phyloP scores from a whole-genome alignment of 352 stramenopile genomes.

The Globisporangium spinosum region DNA sequence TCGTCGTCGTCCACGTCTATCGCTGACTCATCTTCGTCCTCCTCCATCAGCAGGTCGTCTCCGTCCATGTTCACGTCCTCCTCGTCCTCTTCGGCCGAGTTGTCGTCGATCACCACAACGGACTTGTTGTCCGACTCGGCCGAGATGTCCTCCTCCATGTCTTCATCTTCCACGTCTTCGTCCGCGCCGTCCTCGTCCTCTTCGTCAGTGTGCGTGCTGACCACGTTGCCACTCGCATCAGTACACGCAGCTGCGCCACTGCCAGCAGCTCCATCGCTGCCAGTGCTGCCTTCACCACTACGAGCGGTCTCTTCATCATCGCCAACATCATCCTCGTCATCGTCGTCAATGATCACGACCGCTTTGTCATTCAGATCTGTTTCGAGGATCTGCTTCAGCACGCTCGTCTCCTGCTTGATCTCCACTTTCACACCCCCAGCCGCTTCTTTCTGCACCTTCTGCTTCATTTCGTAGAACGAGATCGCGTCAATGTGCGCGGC shows the following conservation, averaged over 20 bases:
- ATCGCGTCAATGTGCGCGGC: slow-evolving; percentile 75
- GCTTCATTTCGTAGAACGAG: slow-evolving; percentile 50
- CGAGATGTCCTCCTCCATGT: slow-evolving; percentile 25
- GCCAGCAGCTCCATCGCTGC: background rate
- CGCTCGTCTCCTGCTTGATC: slow-evolving; percentile 32
- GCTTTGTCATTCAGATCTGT: slow-evolving; percentile 42
- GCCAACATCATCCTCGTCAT: slow-evolving; percentile 19
- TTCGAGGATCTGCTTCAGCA: slow-evolving; percentile 48
- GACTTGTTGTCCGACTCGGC: slow-evolving; percentile 17
- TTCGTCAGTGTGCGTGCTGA: slow-evolving; percentile 20
- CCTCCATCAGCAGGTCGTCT: slow-evolving; percentile 35
- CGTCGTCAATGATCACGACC: slow-evolving; percentile 61
- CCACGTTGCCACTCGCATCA: background rate
- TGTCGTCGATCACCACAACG: slow-evolving; percentile 17
- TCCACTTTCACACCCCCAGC: slow-evolving; percentile 16
- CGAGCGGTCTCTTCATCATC: slow-evolving; percentile 18
- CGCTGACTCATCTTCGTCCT: slow-evolving; percentile 23
- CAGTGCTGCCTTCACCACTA: background rate
- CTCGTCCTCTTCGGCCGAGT: slow-evolving; percentile 18
- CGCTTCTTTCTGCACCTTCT: slow-evolving; percentile 12
- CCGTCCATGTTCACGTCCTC: slow-evolving; percentile 25
- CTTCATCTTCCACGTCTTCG: slow-evolving; percentile 31
- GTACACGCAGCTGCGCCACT: background rate
- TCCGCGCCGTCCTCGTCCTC: slow-evolving; percentile 20
- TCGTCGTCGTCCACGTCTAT: slow-evolving; percentile 36